These are phyloP conservation scores for Porpolomopsis calyptriformis DNA, from an alignment of 768 basidiomycete genomes.

Conservation along the genomic window DNA sequence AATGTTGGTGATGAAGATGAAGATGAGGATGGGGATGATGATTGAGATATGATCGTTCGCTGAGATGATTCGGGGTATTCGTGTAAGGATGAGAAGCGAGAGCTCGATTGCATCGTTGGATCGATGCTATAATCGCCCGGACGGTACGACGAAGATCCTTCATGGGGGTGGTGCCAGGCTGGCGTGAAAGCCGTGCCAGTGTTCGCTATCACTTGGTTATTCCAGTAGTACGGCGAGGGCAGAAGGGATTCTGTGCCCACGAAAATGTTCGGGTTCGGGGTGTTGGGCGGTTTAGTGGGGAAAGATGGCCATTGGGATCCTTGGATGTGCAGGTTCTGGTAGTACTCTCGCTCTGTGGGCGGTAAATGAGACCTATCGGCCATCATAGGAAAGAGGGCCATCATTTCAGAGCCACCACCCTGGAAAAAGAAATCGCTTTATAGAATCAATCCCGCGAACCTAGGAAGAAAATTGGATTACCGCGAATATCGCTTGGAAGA, in stretches of 20 bases:
- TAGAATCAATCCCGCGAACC: not conserved
- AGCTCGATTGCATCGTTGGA: not conserved
- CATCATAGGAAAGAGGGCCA: not conserved
- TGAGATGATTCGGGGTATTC: slow-evolving; percentile 18
- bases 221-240: not conserved
- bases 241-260: not conserved
- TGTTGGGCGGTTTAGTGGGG: not conserved
- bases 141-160: not conserved
- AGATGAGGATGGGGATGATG: slow-evolving; percentile 7
- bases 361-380: not conserved
- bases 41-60: slow-evolving; percentile 8
- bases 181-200: not conserved
- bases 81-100: slow-evolving; percentile 1
- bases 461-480: too few species aligned
- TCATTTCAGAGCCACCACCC: not conserved
- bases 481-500: not conserved
- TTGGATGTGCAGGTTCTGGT: not conserved
- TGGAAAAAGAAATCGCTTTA: not conserved
- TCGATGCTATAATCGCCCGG: not conserved
- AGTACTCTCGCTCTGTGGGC: not conserved
- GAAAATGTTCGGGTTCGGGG: not conserved
- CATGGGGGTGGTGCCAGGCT: not conserved
- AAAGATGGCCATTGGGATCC: not conserved
- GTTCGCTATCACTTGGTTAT: not conserved
- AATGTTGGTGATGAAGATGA: slow-evolving; percentile 1